Evolutionary conservation across 225 moss, liverwort and hornwort genomes (phyloP).

Genomic region (Sphagnum contortum): DNA sequence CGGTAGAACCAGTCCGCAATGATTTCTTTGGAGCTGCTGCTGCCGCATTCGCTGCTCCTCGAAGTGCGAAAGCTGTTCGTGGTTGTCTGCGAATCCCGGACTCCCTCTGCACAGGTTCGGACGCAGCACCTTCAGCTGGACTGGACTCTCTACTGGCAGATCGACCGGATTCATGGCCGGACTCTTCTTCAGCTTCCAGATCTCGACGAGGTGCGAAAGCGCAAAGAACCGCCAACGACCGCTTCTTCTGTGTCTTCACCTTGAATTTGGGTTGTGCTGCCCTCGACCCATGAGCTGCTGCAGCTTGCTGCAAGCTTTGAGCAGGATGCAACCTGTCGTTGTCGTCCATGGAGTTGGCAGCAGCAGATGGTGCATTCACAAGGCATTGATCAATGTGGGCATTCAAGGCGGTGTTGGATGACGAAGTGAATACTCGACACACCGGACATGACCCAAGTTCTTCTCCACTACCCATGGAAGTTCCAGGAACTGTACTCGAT

Average conservation of each 20-base stretch:
- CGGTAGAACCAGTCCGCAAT: no score
- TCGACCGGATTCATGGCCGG: not conserved
- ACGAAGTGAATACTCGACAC: not conserved
- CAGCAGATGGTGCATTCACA: not conserved
- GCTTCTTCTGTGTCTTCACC: slow-evolving; percentile 7
- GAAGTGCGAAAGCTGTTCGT: not conserved
- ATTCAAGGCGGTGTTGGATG: slow-evolving; percentile 7
- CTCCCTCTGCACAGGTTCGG: not conserved
- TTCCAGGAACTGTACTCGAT: no score
- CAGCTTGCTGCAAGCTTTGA: not conserved
- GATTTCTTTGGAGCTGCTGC: no score
- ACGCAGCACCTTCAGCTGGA: not conserved
- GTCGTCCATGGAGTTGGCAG: slow-evolving; percentile 1
- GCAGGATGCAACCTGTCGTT: not conserved
- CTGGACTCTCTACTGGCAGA: slow-evolving; percentile 3
- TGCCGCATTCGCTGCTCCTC: no score
- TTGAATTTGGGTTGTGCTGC: not conserved
- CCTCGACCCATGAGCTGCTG: no score
- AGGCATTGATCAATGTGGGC: slow-evolving; percentile 5
- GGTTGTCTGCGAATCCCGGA: slow-evolving; percentile 4
- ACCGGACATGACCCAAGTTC: slow-evolving; percentile 1
- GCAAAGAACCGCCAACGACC: slow-evolving; percentile 7
- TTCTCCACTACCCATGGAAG: no score
- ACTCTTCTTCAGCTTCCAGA: not conserved
- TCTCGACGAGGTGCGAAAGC: slow-evolving; percentile 7